Percentiles rank a stretch among this genome's conserved stretches.
Evolutionary conservation across 2,329 filamentous ascomycete genomes (phyloP).

Genomic region (Botrytis medusae): DNA sequence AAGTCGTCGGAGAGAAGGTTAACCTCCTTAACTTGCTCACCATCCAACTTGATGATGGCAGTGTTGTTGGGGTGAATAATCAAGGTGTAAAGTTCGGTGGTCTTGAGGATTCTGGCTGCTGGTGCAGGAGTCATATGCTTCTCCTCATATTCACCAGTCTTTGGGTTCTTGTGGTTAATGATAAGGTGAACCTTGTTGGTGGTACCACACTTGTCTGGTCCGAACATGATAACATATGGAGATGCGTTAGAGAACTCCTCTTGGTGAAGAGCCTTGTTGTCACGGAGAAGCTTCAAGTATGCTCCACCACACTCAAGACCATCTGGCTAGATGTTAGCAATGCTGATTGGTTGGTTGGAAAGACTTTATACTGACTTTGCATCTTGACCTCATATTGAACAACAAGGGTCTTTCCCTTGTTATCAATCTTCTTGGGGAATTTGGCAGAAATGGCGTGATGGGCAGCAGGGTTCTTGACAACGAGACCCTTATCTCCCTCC

Average conservation of each 20-base stretch:
- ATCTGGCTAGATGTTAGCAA: constrained; percentile 55
- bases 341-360: background rate
- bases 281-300: constrained; percentile 97
- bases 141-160: constrained; percentile 99
- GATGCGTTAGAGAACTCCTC: constrained; percentile 98
- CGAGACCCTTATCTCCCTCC: constrained; percentile 91
- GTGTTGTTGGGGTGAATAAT: constrained; percentile 97
- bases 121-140: constrained; percentile 91
- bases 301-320: constrained; percentile 97
- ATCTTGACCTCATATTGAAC: constrained; percentile 99
- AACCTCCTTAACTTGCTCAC: constrained; percentile 82
- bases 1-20: constrained; percentile 88
- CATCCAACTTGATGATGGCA: constrained; percentile 88
- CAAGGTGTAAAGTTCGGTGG: constrained; percentile 91
- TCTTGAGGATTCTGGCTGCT: constrained; percentile 84
- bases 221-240: constrained; percentile 99
- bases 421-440: constrained; percentile 93
- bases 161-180: constrained; percentile 99
- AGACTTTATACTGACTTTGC: constrained; percentile 67
- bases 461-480: constrained; percentile 95
- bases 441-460: constrained; percentile 99
- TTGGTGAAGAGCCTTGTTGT: constrained; percentile 94
- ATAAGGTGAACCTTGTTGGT: constrained; percentile 99
- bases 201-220: constrained; percentile 97
- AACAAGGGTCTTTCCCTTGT: constrained; percentile 95